Base-by-base conservation (phyloP, 306 rosid species). In the Sicyos baderoa region DNA sequence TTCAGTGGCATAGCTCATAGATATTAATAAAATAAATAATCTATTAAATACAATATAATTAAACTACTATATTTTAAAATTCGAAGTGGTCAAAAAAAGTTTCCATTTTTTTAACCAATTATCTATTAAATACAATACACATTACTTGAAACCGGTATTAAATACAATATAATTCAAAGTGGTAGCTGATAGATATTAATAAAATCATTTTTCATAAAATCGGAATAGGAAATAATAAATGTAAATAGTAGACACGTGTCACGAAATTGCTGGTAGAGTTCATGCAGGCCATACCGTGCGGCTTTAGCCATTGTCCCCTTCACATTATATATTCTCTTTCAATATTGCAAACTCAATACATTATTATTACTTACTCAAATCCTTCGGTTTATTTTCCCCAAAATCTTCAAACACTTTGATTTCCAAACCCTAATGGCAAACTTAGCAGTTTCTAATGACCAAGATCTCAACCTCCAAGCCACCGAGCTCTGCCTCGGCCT, bases 401-500 rank as follows among this genome's bases (percentile, higher is more conserved):
- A 23, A 37, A 17, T 32, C 48, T 60, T 60, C 48, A 35, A 18
- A 17, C 52, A 21, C 49, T 29, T 15, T 23, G 10, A 4, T 17
- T 37, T 37, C 15, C 25, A n/a, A 35, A n/a, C 0, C 45, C 50
- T 17, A 40, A 62, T 62, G 68, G 68, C 16, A 0, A 64, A 14
- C 11, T 0, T 64, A 19, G 54, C 40, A 7, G 71, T 13, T 45
- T 66, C 71, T 7, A 19, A 66, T 7, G 8, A 45, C 37, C 54
- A 2, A 66, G 71, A 66, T 66, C 71, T 66, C 53, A 64, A 64
- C 25, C 23, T 64, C 71, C 35, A 47, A 44, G 71, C 71, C 71
- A 66, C 71, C 8, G 71, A 66, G 54, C 71, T 66, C 42, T 32
- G 71, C 9, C 71, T 69, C 49, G 58, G 58, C 49, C 73, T 69